phyloP scores from a whole-genome alignment of 2,329 filamentous ascomycete species.

The Triangularia setosa region DNA sequence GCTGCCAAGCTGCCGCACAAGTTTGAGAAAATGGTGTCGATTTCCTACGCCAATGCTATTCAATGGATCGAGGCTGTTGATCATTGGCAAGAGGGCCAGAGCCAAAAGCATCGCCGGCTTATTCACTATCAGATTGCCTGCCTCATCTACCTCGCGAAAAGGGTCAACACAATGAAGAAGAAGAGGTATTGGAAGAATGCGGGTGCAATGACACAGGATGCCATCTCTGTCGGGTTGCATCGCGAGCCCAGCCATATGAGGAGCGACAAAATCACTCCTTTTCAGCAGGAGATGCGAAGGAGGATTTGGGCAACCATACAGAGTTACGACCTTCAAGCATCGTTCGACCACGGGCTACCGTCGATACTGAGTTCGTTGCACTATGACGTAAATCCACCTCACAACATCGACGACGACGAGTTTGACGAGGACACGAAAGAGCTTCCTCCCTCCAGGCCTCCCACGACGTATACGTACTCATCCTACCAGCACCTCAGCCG shows the following conservation, averaged over 20 bases:
- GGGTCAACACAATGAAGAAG: constrained; percentile 61
- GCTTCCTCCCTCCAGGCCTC: constrained; percentile 49
- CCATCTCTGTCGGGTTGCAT: constrained; percentile 56
- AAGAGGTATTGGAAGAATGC: constrained; percentile 60
- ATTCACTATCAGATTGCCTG: constrained; percentile 60
- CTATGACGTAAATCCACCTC: constrained; percentile 51
- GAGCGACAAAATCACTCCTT: constrained; percentile 50
- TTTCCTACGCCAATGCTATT: constrained; percentile 51
- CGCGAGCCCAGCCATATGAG: constrained; percentile 54
- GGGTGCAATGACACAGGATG: constrained; percentile 54
- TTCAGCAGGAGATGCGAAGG: constrained; percentile 59
- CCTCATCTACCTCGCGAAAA: constrained; percentile 57
- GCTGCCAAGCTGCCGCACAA: constrained; percentile 49
- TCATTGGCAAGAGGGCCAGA: constrained; percentile 51
- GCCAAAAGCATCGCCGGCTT: constrained; percentile 57
- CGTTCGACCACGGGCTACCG: constrained; percentile 57
- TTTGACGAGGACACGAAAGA: constrained; percentile 51
- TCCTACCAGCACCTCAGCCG: constrained; percentile 57
- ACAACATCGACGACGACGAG: constrained; percentile 55
- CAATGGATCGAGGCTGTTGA: constrained; percentile 56
- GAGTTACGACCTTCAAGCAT: constrained; percentile 59
- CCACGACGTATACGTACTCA: constrained; percentile 53
- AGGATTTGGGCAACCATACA: constrained; percentile 59
- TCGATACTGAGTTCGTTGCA: constrained; percentile 55
- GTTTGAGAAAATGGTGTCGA: constrained; percentile 57